Evolutionary conservation across 306 rosid species (phyloP), one percentile per base, ranked within the genome.

Genomic region (Begonia loranthoides): DNA sequence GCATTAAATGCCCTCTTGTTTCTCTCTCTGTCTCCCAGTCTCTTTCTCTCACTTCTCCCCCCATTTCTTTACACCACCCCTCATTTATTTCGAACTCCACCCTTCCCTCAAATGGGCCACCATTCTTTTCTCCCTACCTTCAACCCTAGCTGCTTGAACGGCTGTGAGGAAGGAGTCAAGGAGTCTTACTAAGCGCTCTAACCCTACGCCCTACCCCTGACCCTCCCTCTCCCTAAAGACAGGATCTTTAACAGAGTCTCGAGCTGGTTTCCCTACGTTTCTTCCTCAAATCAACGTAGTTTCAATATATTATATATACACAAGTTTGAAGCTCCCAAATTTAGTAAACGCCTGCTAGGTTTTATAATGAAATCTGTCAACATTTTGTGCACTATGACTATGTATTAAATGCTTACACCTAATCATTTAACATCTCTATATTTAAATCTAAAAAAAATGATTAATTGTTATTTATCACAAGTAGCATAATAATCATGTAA

Each of bases 1-100:
- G 62, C 78, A 68, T 76, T 71, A 47, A 76, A 68, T 76, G 75
- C 72, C 54, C 19, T 14, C 58, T 50, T 43, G 51, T 12, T 52
- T 76, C 74, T 53, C 62, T 49, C 64, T 52, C 68, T 48, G 36
- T 28, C 9, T 4, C 36, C 9, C 11, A 28, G 36, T 28, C 36
- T 14, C 17, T n/a, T 15, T 17, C 49, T 0, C 47, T 43, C 47
- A 0, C 47, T 57, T 68, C 44, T 60, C 51, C 67, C 67, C 7
- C 61, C 71, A 50, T 67, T 63, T 28, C 36, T 63, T 60, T 60
- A 60, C 69, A 28, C 59, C 58, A 48, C 65, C 52, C 13, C 64
- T 17, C 51, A 38, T 58, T 46, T 44, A 58, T 46, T 34, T 15
- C 17, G 36, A 34, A 9, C 56, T 48, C 36, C 49, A 46, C 59